Evolutionary conservation across 2,329 filamentous ascomycete genomes (phyloP).

Genomic region (Xylariaceae sp.): DNA sequence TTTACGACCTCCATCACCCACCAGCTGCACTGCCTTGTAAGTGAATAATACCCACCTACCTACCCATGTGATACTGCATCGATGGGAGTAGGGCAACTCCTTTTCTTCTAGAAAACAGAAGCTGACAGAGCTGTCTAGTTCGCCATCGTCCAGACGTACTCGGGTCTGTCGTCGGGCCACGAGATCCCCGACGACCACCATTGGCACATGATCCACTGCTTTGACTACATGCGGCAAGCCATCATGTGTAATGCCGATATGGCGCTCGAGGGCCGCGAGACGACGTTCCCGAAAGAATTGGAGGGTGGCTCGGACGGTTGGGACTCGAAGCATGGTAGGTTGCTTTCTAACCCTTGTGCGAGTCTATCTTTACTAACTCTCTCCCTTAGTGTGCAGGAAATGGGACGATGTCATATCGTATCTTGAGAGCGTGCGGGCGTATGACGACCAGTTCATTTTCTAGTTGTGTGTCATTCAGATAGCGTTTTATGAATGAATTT

Average conservation of each 20-base stretch:
- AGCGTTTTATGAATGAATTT: too few species aligned
- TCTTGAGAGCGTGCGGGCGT: conserved; percentile 39
- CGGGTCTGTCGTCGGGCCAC: conserved; percentile 34
- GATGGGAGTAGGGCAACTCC: too few species aligned
- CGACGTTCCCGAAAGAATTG: conserved; percentile 40
- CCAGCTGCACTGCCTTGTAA: conserved; percentile 36
- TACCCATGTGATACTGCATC: not conserved
- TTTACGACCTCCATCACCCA: conserved; percentile 38
- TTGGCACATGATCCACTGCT: conserved; percentile 46
- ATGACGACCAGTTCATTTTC: conserved; percentile 40
- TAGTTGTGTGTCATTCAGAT: conserved; percentile 12
- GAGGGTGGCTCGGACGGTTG: conserved; percentile 42
- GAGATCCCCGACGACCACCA: conserved; percentile 39
- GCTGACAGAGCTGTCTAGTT: too few species aligned
- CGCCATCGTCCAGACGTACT: conserved; percentile 40
- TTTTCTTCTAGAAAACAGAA: too few species aligned
- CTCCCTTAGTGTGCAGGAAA: conserved; percentile 36
- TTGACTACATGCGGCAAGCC: conserved; percentile 43
- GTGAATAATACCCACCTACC: conserved; percentile 3
- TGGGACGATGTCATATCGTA: conserved; percentile 37
- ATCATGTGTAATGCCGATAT: conserved; percentile 43
- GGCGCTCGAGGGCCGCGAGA: conserved; percentile 41
- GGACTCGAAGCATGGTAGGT: conserved; percentile 41
- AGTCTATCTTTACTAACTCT: conserved; percentile 1
- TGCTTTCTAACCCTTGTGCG: not conserved